These are phyloP conservation scores for Amaranthus tricolor DNA, from an alignment of 179 eudicot genomes.

Conservation along the genomic window DNA sequence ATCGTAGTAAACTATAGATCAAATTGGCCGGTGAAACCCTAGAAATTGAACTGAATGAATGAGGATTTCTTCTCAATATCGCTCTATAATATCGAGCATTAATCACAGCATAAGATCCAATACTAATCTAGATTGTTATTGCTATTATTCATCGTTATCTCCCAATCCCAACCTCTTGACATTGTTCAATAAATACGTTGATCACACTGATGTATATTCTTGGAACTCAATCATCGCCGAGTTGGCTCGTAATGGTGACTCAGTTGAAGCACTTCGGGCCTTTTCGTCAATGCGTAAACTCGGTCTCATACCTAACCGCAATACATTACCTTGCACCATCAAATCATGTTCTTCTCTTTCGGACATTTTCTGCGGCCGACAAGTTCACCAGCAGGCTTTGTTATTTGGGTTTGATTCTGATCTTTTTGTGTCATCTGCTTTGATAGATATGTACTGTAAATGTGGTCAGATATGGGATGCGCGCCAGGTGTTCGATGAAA, in stretches of 20 bases:
- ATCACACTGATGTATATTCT: constrained; percentile 43
- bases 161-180: constrained; percentile 31
- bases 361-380: constrained; percentile 46
- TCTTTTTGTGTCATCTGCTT: constrained; percentile 53
- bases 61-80: constrained; percentile 34
- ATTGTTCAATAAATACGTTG: constrained; percentile 53
- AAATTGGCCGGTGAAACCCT: background rate
- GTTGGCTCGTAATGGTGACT: constrained; percentile 60
- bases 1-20: background rate
- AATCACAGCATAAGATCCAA: constrained; percentile 5
- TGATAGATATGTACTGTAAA: constrained; percentile 64
- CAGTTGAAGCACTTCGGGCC: constrained; percentile 59
- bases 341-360: constrained; percentile 53
- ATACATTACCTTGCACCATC: constrained; percentile 60
- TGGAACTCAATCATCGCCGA: constrained; percentile 76
- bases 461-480: constrained; percentile 55
- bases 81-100: background rate
- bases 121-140: background rate
- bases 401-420: constrained; percentile 50
- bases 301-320: constrained; percentile 52
- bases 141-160: constrained; percentile 8
- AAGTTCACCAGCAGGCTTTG: constrained; percentile 60
- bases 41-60: constrained; percentile 28
- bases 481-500: constrained; percentile 57
- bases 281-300: constrained; percentile 58